Base-by-base conservation (phyloP, 2,329 filamentous ascomycete genomes). In the Arthroderma sp. region DNA sequence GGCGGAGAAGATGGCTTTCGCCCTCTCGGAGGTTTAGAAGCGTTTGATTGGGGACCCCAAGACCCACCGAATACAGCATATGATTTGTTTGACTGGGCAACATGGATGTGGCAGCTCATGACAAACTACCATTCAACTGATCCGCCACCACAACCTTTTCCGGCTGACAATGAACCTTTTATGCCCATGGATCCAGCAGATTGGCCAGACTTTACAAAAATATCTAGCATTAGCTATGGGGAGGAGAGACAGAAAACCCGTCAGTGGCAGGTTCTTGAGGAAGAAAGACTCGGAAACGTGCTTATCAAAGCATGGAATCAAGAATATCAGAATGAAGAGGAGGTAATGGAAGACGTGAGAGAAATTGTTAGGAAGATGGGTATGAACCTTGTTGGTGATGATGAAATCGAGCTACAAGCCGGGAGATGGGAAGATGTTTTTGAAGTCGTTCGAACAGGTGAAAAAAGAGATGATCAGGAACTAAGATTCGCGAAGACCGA, bases 351-450 rank as follows among this genome's bases (percentile, higher is more conserved):
- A 10, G 40, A 46, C 42, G 44, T 46, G 22, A 38, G 42, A 43
- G 36, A 32, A 22, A 15, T 42, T 27, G 32, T 46, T 32, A 29
- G 38, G 39, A 38, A 38, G 29, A 42, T 46, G 44, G 38, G 28
- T 29, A 42, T 46, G 30, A 38, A 40, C 11, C 34, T 44, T 22
- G 36, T 44, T 38, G 44, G 44, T 28, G 44, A 46, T 31, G 44
- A 46, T 33, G 40, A 46, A 36, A 33, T 46, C 33, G 29, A 29
- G 9, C 38, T 42, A 5, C 37, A 45, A 6, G 40, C 11, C 3
- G 44, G 11, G n/a, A 31, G 39, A 7, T 46, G 44, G 44, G 44
- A 42, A n/a, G 38, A 42, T 38, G 10, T 45, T 34, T 45, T 45
- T 3, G 38, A 40, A 27, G 38, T 8, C 11, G 38, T n/a, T 30